Percentiles rank a stretch among this genome's conserved stretches.
Evolutionary conservation across 768 basidiomycete genomes (phyloP).

Genomic region (Mycena chlorophos): DNA sequence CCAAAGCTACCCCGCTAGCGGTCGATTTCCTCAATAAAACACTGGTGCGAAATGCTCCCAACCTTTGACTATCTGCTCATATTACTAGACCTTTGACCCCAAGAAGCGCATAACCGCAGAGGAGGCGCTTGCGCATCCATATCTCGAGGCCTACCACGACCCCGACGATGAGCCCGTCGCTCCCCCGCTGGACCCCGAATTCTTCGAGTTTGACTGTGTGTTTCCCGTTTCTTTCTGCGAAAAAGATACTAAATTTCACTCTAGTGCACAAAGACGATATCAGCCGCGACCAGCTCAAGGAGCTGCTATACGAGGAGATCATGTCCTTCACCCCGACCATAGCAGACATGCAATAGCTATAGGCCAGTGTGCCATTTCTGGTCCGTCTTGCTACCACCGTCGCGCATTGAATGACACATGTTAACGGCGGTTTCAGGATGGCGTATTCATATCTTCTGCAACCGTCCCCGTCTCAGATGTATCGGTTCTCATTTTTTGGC

Average conservation of each 20-base stretch:
- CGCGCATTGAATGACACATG: no score
- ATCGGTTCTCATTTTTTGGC: no score
- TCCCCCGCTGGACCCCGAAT: constrained; percentile 87
- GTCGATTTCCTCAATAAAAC: constrained; percentile 74
- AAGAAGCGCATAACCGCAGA: constrained; percentile 95
- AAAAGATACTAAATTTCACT: constrained; percentile 6
- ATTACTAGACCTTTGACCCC: constrained; percentile 86
- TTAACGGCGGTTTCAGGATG: no score
- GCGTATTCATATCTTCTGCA: no score
- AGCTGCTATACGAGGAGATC: constrained; percentile 93
- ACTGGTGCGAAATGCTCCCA: constrained; percentile 51
- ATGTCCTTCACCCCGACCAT: constrained; percentile 82
- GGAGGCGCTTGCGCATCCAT: constrained; percentile 88
- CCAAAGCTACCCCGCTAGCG: constrained; percentile 66
- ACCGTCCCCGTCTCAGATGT: no score
- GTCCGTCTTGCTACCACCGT: no score
- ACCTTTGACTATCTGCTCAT: not conserved
- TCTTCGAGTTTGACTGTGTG: constrained; percentile 95
- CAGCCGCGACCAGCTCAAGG: constrained; percentile 90
- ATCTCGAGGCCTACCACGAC: constrained; percentile 92
- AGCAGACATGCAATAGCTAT: constrained; percentile 54
- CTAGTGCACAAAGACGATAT: constrained; percentile 93
- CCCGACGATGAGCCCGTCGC: constrained; percentile 95
- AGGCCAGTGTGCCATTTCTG: no score
- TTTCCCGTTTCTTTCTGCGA: constrained; percentile 20